These are phyloP conservation scores for Myxozyma mucilagina DNA, from an alignment of 805 yeast genomes.

Conservation along the genomic window DNA sequence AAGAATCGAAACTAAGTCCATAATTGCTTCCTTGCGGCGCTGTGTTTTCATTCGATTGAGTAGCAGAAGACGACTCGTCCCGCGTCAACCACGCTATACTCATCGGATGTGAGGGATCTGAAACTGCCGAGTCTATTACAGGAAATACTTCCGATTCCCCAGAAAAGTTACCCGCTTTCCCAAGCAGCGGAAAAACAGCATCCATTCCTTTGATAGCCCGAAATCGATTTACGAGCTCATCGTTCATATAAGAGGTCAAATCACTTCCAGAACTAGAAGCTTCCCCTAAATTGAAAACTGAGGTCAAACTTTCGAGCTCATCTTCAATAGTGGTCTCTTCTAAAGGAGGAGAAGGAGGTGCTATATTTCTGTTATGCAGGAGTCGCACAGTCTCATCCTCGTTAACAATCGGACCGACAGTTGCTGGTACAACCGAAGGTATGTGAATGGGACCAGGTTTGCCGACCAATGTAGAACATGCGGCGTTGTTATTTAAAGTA, in stretches of 20 bases:
- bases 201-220: slow-evolving; percentile 12
- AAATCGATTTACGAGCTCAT: slow-evolving; percentile 7
- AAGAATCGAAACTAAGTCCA: no score
- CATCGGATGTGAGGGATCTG: slow-evolving; percentile 33
- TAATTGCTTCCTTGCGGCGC: neutral
- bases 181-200: slow-evolving; percentile 14
- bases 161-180: neutral
- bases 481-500: neutral
- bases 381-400: neutral
- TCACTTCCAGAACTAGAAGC: neutral
- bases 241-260: neutral
- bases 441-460: slow-evolving; percentile 3
- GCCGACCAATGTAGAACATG: neutral
- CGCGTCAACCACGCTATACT: slow-evolving; percentile 35
- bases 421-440: slow-evolving; percentile 6
- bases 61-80: slow-evolving; percentile 28
- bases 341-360: slow-evolving; percentile 22
- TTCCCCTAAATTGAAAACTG: neutral
- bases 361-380: neutral
- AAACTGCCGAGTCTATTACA: neutral
- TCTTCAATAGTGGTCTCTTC: neutral
- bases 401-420: neutral
- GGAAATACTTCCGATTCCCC: neutral
- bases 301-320: neutral
- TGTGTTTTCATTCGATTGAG: neutral